Evolutionary conservation across 176 grass and related monocot genomes (phyloP).

Genomic region (Bolboschoenus planiculmis): DNA sequence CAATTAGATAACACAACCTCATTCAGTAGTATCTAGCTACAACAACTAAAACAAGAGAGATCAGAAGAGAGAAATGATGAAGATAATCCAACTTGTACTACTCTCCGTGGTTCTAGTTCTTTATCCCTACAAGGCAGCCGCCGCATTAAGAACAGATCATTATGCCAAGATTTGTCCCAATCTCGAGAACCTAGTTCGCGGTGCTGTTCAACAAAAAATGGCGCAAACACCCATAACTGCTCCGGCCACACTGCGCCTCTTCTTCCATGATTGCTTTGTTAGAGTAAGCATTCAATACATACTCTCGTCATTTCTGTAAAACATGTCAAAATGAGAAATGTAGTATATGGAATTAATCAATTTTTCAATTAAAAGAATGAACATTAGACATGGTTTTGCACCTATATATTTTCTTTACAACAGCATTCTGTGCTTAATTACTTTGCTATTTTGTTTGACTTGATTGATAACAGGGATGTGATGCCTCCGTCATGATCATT

Average conservation of each 20-base stretch:
- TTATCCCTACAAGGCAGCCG: background rate
- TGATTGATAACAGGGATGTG: constrained; percentile 38
- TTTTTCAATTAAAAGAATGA: background rate
- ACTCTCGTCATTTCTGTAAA: background rate
- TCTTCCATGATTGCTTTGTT: constrained; percentile 76
- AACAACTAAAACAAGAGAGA: background rate
- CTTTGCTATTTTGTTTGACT: background rate
- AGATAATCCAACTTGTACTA: constrained; percentile 13
- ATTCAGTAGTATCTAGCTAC: background rate
- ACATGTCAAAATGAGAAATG: background rate
- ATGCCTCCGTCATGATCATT: constrained; percentile 57
- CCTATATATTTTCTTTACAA: background rate
- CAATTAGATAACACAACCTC: background rate
- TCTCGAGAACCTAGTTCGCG: constrained; percentile 40
- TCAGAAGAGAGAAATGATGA: constrained; percentile 20
- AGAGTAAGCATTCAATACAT: constrained; percentile 21
- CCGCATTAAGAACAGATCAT: constrained; percentile 26
- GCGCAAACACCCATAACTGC: constrained; percentile 28
- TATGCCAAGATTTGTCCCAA: constrained; percentile 46
- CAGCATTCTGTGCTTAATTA: background rate
- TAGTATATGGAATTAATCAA: background rate
- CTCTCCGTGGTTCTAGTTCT: background rate
- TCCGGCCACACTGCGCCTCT: constrained; percentile 46
- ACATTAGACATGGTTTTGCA: background rate
- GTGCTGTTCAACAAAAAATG: constrained; percentile 32